These are phyloP conservation scores for Poteriospumella lacustris DNA, from an alignment of 108 stramenopile genomes.

Conservation along the genomic window DNA sequence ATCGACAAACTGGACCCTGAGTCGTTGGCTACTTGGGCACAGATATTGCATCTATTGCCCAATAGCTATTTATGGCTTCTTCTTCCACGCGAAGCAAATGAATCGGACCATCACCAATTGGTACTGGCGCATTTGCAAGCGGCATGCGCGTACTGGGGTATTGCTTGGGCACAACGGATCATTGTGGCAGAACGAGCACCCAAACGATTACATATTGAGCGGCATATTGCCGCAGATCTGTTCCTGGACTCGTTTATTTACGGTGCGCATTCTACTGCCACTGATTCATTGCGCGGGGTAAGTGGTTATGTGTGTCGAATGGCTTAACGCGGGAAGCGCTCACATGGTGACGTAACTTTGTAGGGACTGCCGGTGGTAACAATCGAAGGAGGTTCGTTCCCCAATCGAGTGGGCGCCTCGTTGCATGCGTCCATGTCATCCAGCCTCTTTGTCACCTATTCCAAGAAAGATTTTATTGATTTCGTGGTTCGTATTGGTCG, in stretches of 20 bases:
- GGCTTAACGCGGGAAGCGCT: background rate
- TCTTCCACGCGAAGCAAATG: slow-evolving; percentile 24
- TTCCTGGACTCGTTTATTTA: slow-evolving; percentile 55
- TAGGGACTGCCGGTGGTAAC: slow-evolving; percentile 46
- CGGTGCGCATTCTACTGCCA: slow-evolving; percentile 60
- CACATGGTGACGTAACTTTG: background rate
- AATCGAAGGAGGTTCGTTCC: slow-evolving; percentile 26
- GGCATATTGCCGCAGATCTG: slow-evolving; percentile 48
- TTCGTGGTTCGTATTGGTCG: too few species aligned
- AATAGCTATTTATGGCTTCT: slow-evolving; percentile 50
- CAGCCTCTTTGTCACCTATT: too few species aligned
- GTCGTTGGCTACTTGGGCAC: slow-evolving; percentile 44
- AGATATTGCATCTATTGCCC: slow-evolving; percentile 44
- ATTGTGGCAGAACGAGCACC: slow-evolving; percentile 40
- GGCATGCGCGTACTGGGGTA: slow-evolving; percentile 37
- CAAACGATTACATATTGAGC: slow-evolving; percentile 45
- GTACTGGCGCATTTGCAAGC: slow-evolving; percentile 24
- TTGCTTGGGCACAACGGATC: slow-evolving; percentile 36
- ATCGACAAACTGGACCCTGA: slow-evolving; percentile 51
- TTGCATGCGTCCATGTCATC: slow-evolving; percentile 17
- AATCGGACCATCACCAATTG: background rate
- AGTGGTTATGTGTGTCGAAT: background rate
- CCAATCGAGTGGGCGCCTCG: slow-evolving; percentile 35
- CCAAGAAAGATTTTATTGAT: too few species aligned
- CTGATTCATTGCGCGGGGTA: slow-evolving; percentile 50